Conservation (phyloP, 345 rosid species). For the Moricandia moricandioides region DNA sequence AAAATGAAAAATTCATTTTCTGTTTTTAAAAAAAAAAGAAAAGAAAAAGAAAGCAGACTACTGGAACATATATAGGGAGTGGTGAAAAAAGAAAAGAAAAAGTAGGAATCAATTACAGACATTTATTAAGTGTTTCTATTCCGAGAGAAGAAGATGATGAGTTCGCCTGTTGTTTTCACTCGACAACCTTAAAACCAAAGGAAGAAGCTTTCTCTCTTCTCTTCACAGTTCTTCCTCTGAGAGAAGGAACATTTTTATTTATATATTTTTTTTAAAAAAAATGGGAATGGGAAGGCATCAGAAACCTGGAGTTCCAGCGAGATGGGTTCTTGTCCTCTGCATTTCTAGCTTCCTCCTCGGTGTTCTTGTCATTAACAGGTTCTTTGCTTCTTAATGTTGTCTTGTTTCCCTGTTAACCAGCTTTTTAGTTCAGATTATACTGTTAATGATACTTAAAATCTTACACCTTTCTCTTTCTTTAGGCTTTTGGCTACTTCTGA, state of each 20-base stretch:
- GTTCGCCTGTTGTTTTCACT: constrained; percentile 30
- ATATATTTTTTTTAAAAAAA: not conserved
- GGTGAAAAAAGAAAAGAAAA: constrained; percentile 6
- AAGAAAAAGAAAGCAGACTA: not conserved
- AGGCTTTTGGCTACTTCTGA: constrained; percentile 68
- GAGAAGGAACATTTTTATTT: not conserved
- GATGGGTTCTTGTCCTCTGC: constrained; percentile 54
- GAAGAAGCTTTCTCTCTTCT: constrained; percentile 11
- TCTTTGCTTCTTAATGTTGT: not conserved
- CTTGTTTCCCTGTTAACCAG: not conserved
- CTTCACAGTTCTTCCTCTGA: not conserved
- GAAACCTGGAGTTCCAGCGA: constrained; percentile 50
- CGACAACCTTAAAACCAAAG: constrained; percentile 38
- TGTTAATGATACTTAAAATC: constrained; percentile 4
- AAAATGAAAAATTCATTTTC: not conserved
- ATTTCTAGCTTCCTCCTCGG: constrained; percentile 73
- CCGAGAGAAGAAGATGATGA: constrained; percentile 25
- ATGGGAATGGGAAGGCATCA: constrained; percentile 40
- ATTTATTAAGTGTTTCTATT: constrained; percentile 22
- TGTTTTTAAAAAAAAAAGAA: not conserved
- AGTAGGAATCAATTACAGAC: constrained; percentile 24
- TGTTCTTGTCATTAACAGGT: constrained; percentile 40
- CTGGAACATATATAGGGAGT: constrained; percentile 4
- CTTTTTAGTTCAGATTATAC: not conserved
- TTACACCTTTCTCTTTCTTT: not conserved